Evolutionary conservation across 2,329 filamentous ascomycete genomes (phyloP).

Genomic region (Thelonectria rubi): DNA sequence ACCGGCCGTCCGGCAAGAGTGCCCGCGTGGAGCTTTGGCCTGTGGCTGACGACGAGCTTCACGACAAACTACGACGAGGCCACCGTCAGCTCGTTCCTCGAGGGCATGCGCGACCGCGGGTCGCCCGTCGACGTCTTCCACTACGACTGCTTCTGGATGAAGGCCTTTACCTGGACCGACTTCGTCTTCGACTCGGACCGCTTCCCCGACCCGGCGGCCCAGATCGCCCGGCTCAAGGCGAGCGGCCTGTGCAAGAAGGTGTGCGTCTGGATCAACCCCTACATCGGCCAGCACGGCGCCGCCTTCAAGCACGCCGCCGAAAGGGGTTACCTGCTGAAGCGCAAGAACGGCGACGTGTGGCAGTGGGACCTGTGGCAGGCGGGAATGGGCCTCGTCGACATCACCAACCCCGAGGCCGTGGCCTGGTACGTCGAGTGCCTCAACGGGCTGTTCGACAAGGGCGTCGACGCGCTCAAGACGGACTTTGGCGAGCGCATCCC

Average conservation of each 20-base stretch:
- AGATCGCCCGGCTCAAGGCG: constrained; percentile 71
- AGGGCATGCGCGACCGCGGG: constrained; percentile 71
- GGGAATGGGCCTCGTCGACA: constrained; percentile 78
- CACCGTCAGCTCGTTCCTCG: constrained; percentile 73
- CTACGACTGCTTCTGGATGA: constrained; percentile 83
- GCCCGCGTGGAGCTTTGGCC: constrained; percentile 78
- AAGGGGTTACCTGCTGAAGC: constrained; percentile 75
- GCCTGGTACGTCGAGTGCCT: constrained; percentile 72
- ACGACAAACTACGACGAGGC: constrained; percentile 77
- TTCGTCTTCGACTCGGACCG: constrained; percentile 74
- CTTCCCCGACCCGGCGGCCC: constrained; percentile 73
- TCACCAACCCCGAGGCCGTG: constrained; percentile 75
- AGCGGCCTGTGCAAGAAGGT: constrained; percentile 69
- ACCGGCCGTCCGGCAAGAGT: constrained; percentile 72
- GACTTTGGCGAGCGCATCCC: constrained; percentile 81
- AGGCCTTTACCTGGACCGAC: constrained; percentile 78
- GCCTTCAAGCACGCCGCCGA: constrained; percentile 71
- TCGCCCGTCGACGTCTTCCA: constrained; percentile 78
- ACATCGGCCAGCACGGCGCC: constrained; percentile 74
- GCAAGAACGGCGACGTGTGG: constrained; percentile 74
- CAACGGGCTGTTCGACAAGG: constrained; percentile 70
- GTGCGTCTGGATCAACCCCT: constrained; percentile 81
- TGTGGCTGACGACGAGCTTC: constrained; percentile 81
- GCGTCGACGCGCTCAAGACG: constrained; percentile 78
- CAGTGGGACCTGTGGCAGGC: constrained; percentile 83